Conservation (phyloP, 169 alveolate species). For the Fabrea salina region DNA sequence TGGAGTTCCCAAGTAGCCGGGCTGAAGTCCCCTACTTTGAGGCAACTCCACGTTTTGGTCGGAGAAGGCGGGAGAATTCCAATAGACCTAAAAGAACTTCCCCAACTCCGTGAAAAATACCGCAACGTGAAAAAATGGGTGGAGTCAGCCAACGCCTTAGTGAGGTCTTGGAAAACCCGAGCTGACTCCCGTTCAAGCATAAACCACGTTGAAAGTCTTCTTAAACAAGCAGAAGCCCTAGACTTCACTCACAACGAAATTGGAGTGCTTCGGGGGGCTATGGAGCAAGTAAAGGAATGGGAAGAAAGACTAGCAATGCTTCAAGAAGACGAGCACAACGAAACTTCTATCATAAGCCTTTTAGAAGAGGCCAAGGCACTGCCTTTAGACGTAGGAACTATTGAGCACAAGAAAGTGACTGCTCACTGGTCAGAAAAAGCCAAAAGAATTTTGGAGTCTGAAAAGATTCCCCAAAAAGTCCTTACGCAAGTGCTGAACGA, state of each 20-base stretch:
- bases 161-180: neutral
- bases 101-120: constrained; percentile 5
- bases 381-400: constrained; percentile 15
- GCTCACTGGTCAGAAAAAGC: constrained; percentile 18
- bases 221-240: constrained; percentile 15
- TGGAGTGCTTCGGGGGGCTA: neutral
- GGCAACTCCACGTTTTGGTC: constrained; percentile 4
- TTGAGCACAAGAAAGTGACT: neutral
- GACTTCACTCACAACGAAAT: constrained; percentile 30
- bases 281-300: constrained; percentile 26
- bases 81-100: neutral
- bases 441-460: constrained; percentile 1
- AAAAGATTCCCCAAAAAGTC: neutral
- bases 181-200: neutral
- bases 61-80: constrained; percentile 21
- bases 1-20: neutral
- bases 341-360: neutral
- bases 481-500: constrained; percentile 19
- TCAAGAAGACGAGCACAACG: neutral
- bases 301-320: constrained; percentile 30
- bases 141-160: constrained; percentile 7
- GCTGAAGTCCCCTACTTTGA: constrained; percentile 4
- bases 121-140: constrained; percentile 22
- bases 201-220: constrained; percentile 12
- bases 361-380: constrained; percentile 21